A percentile compares a stretch with the other conserved stretches of the same genome.
These are phyloP conservation scores for Stephania yunnanensis DNA, from an alignment of 164 flowering plant species.

Conservation along the genomic window DNA sequence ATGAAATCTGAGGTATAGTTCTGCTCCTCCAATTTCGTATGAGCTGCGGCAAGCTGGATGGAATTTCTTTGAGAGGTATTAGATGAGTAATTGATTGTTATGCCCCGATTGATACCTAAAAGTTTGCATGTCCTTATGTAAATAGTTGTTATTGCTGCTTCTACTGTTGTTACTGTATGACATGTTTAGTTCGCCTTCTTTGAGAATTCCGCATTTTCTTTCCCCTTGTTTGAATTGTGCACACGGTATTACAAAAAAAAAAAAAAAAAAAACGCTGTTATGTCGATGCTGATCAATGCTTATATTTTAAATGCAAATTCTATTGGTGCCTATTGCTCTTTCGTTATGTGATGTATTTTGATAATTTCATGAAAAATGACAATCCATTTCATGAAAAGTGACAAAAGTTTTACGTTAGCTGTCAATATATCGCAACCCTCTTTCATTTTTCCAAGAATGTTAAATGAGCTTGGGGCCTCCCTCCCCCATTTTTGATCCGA, in stretches of 20 bases:
- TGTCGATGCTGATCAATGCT: neutral
- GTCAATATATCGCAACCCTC: no score
- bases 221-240: no score
- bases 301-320: neutral
- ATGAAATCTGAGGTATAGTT: constrained; percentile 13
- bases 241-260: neutral
- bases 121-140: neutral
- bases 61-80: neutral
- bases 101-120: neutral
- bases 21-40: neutral
- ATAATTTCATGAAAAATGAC: no score
- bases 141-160: neutral
- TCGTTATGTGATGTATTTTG: neutral
- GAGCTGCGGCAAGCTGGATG: neutral
- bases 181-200: neutral
- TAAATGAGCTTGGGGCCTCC: no score
- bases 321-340: neutral
- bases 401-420: no score
- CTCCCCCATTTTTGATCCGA: no score
- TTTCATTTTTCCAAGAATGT: no score
- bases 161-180: neutral
- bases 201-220: neutral
- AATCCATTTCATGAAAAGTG: no score
- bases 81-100: neutral
- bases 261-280: neutral